A percentile compares a stretch with the other conserved stretches of the same genome.
Conservation (phyloP, 108 stramenopile species). For the Skeletonema menzelii region DNA sequence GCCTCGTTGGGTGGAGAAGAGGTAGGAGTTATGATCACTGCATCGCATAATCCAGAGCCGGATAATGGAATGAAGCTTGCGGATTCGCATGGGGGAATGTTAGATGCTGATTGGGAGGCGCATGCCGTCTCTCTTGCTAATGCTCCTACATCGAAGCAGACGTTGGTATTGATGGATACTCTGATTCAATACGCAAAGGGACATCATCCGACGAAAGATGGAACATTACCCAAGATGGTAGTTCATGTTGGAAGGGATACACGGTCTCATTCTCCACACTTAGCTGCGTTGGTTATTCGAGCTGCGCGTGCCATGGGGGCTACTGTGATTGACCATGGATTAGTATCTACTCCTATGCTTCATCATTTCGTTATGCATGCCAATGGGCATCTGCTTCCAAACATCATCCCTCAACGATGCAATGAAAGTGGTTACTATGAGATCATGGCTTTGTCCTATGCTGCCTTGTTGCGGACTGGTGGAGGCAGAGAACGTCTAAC, state of each 20-base stretch:
- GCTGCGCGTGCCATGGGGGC: constrained; percentile 71
- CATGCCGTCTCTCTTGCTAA: constrained; percentile 74
- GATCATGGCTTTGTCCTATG: constrained; percentile 74
- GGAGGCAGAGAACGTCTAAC: constrained; percentile 4
- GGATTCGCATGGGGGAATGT: constrained; percentile 93
- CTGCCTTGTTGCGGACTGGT: constrained; percentile 52
- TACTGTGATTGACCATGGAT: constrained; percentile 76
- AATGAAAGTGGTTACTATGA: constrained; percentile 81
- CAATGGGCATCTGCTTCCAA: constrained; percentile 64
- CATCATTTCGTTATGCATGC: constrained; percentile 91
- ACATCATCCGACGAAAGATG: not conserved
- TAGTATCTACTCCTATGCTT: constrained; percentile 92
- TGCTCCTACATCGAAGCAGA: constrained; percentile 39
- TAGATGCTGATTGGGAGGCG: constrained; percentile 76
- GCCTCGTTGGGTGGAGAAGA: constrained; percentile 38
- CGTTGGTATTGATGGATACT: constrained; percentile 31
- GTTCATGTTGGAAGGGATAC: constrained; percentile 90
- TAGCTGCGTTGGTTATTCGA: constrained; percentile 53
- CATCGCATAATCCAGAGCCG: constrained; percentile 91
- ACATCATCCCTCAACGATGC: constrained; percentile 60
- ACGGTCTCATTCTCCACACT: constrained; percentile 73
- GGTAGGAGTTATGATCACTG: constrained; percentile 97
- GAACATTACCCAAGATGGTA: constrained; percentile 47
- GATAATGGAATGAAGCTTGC: constrained; percentile 98
- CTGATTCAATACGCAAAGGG: constrained; percentile 12